Evolutionary conservation across 2,329 filamentous ascomycete genomes (phyloP).

Genomic region (Zymoseptoria ardabiliae): DNA sequence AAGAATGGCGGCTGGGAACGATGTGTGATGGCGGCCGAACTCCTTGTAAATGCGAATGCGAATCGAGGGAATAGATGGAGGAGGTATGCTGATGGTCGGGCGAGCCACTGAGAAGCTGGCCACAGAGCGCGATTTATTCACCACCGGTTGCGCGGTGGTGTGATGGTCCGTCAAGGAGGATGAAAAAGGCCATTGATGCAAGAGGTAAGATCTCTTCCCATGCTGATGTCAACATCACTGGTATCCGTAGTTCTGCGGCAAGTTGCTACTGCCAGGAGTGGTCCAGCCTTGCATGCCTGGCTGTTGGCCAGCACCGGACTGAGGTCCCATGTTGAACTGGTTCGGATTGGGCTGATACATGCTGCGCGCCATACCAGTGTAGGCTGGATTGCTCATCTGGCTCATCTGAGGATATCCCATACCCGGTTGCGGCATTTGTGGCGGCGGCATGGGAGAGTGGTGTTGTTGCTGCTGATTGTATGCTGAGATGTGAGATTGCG

Average conservation of each 20-base stretch:
- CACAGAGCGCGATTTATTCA: background rate
- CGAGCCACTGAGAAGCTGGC: slow-evolving; percentile 1
- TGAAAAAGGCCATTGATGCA: background rate
- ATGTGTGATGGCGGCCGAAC: background rate
- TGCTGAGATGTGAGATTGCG: slow-evolving; percentile 40
- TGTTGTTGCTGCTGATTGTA: slow-evolving; percentile 40
- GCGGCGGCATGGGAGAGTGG: slow-evolving; percentile 43
- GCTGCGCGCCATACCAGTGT: slow-evolving; percentile 41
- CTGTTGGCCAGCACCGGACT: slow-evolving; percentile 37
- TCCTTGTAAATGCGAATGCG: background rate
- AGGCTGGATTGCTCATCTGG: slow-evolving; percentile 37
- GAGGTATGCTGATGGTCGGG: background rate
- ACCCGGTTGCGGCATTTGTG: slow-evolving; percentile 40
- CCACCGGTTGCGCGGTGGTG: background rate
- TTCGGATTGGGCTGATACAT: slow-evolving; percentile 44
- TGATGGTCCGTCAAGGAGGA: background rate
- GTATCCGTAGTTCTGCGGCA: slow-evolving; percentile 30
- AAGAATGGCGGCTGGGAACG: background rate
- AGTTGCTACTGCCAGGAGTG: slow-evolving; percentile 33
- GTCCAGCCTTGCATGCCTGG: slow-evolving; percentile 48
- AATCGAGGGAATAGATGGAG: background rate
- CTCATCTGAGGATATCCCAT: slow-evolving; percentile 42
- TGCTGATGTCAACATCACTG: slow-evolving; percentile 9
- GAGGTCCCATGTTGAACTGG: slow-evolving; percentile 32
- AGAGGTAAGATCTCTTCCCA: background rate